phyloP scores from a whole-genome alignment of 768 basidiomycete species.

The Phylloporus sp. region DNA sequence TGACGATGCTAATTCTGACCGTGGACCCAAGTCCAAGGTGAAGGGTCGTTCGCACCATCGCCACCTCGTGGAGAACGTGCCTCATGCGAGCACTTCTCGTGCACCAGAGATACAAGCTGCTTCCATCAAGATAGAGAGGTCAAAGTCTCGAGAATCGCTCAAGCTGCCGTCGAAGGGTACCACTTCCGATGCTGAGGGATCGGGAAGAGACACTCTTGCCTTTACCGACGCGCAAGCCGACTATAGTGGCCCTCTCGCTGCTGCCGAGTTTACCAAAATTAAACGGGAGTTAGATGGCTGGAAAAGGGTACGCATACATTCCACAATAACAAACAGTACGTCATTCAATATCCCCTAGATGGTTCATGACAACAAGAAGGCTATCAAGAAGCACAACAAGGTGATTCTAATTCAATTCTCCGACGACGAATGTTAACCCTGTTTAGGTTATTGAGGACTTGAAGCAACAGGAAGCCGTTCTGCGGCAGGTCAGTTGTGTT shows the following conservation, averaged over 20 bases:
- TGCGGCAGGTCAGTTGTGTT: conserved; percentile 33
- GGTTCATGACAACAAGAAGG: conserved; percentile 44
- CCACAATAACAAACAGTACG: background rate
- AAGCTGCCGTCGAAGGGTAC: conserved; percentile 20
- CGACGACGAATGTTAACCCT: conserved; percentile 1
- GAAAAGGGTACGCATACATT: conserved; percentile 37
- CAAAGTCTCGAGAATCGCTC: conserved; percentile 33
- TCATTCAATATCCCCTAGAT: conserved; percentile 25
- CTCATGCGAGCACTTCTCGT: conserved; percentile 9
- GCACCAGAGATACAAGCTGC: background rate
- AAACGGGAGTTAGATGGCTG: conserved; percentile 53
- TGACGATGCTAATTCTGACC: conserved; percentile 27
- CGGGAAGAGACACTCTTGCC: conserved; percentile 19
- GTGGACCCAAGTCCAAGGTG: conserved; percentile 29
- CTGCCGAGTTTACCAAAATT: conserved; percentile 49
- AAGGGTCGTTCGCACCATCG: conserved; percentile 27
- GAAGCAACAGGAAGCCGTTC: conserved; percentile 37
- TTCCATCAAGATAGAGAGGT: conserved; percentile 29
- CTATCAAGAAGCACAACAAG: conserved; percentile 52
- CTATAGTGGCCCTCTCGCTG: conserved; percentile 35
- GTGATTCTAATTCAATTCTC: conserved; percentile 26
- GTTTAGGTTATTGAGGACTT: conserved; percentile 50
- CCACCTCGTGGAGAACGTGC: conserved; percentile 16
- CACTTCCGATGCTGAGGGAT: conserved; percentile 27
- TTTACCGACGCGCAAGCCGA: conserved; percentile 16